phyloP scores from a whole-genome alignment of 768 basidiomycete genomes.

The Gyrodon lividus region DNA sequence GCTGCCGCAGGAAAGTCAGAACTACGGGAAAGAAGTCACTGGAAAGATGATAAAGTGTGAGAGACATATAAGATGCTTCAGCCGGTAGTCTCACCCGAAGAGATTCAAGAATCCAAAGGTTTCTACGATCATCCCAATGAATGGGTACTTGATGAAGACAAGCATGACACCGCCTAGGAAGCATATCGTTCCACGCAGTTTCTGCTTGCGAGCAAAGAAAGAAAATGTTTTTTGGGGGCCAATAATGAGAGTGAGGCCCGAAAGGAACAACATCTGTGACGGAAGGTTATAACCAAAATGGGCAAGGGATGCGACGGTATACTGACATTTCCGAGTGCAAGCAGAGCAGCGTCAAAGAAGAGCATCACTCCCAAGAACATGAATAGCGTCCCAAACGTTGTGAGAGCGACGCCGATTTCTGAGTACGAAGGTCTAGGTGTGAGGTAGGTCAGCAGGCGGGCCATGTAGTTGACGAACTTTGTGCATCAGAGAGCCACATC shows the following conservation, averaged over 20 bases:
- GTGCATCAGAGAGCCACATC: constrained; percentile 57
- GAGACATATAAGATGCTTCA: background rate
- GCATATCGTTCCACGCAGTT: constrained; percentile 85
- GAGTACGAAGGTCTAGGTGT: constrained; percentile 8
- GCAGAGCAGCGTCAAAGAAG: constrained; percentile 92
- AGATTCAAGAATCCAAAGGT: constrained; percentile 96
- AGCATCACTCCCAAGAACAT: constrained; percentile 96
- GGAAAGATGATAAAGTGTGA: constrained; percentile 13
- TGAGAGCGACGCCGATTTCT: constrained; percentile 97
- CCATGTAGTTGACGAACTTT: constrained; percentile 33
- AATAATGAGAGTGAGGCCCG: constrained; percentile 94
- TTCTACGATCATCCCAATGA: constrained; percentile 90
- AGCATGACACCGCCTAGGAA: constrained; percentile 89
- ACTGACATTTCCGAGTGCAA: constrained; percentile 95
- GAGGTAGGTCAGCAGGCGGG: background rate
- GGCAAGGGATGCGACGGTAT: constrained; percentile 4
- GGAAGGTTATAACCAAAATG: background rate
- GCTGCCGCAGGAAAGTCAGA: constrained; percentile 91
- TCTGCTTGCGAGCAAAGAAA: constrained; percentile 96
- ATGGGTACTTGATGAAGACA: constrained; percentile 95
- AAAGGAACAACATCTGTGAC: constrained; percentile 86
- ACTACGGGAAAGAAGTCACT: constrained; percentile 99
- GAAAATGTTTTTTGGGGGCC: constrained; percentile 97
- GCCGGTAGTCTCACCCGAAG: constrained; percentile 67
- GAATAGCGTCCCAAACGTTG: constrained; percentile 92